A percentile compares a stretch with the other conserved stretches of the same genome.
These are phyloP conservation scores for Calonectria honghensis DNA, from an alignment of 2,329 filamentous ascomycete species.

Conservation along the genomic window DNA sequence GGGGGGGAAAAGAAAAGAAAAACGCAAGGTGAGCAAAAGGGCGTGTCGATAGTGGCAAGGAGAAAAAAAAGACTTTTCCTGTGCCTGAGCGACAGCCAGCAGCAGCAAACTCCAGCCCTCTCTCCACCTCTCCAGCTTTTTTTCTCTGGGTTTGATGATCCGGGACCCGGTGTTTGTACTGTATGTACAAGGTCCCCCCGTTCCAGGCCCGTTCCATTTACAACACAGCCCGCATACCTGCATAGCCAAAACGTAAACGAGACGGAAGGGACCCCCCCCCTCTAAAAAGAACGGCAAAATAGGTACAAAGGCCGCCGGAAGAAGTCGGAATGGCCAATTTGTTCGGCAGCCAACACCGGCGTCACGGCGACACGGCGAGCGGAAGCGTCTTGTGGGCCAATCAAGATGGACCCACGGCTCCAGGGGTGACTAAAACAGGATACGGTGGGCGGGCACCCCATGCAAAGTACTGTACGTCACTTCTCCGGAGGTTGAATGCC, in stretches of 20 bases:
- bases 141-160: conserved; percentile 17
- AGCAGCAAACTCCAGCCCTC: conserved; percentile 12
- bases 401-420: conserved; percentile 24
- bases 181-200: conserved; percentile 26
- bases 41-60: conserved; percentile 33
- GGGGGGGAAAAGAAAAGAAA: conserved; percentile 35
- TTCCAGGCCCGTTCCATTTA: conserved; percentile 40
- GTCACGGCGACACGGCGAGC: conserved; percentile 31
- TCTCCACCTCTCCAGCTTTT: conserved; percentile 22
- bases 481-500: conserved; percentile 47
- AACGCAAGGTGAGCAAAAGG: conserved; percentile 10
- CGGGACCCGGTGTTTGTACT: conserved; percentile 27
- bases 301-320: conserved; percentile 40
- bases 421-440: conserved; percentile 14
- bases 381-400: conserved; percentile 38
- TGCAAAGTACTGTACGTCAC: conserved; percentile 48
- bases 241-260: conserved; percentile 52
- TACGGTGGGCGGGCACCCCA: conserved; percentile 33
- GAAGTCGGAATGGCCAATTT: conserved; percentile 47
- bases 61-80: conserved; percentile 15
- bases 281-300: conserved; percentile 43
- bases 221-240: conserved; percentile 44
- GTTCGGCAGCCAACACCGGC: conserved; percentile 28
- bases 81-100: conserved; percentile 20
- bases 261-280: conserved; percentile 43